Conservation (phyloP, 352 stramenopile species). For the Phytophthora aleatoria region DNA sequence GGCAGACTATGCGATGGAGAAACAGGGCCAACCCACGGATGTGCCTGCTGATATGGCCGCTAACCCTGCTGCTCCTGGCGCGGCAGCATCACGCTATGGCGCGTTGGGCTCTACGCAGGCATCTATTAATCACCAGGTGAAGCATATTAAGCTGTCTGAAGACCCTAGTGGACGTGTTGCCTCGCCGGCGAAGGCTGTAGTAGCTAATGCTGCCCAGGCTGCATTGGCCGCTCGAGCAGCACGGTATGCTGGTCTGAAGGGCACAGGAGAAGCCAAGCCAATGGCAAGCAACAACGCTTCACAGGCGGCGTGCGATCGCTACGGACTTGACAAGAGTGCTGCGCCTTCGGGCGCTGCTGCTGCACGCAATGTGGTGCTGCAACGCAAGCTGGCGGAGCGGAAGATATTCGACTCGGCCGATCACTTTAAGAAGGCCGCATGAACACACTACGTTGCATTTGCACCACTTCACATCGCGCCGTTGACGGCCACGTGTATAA, state of each 20-base stretch:
- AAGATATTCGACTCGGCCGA: constrained; percentile 84
- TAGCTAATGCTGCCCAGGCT: constrained; percentile 35
- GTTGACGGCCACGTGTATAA: constrained; percentile 7
- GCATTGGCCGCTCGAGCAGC: constrained; percentile 23
- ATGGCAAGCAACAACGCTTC: not conserved
- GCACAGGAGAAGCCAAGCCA: constrained; percentile 6
- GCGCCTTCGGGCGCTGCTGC: constrained; percentile 41
- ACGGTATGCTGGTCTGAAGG: constrained; percentile 29
- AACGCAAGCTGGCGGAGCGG: constrained; percentile 67
- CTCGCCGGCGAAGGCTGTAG: constrained; percentile 10
- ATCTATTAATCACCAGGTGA: constrained; percentile 66
- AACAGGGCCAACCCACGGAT: constrained; percentile 42
- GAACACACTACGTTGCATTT: constrained; percentile 4
- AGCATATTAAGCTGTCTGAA: constrained; percentile 82
- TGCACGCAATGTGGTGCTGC: constrained; percentile 66
- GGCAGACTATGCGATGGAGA: constrained; percentile 77
- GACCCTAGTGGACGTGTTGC: constrained; percentile 33
- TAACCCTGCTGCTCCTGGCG: constrained; percentile 5
- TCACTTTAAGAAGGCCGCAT: constrained; percentile 68
- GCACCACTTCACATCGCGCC: not conserved
- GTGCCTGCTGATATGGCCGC: constrained; percentile 28
- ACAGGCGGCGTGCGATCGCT: constrained; percentile 25
- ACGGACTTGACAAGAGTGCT: constrained; percentile 31
- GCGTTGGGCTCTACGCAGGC: constrained; percentile 17
- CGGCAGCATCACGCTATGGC: not conserved